Evolutionary conservation across 768 basidiomycete species (phyloP), one percentile per base, ranked within the genome.

Genomic region (Pleurotus cornucopiae): DNA sequence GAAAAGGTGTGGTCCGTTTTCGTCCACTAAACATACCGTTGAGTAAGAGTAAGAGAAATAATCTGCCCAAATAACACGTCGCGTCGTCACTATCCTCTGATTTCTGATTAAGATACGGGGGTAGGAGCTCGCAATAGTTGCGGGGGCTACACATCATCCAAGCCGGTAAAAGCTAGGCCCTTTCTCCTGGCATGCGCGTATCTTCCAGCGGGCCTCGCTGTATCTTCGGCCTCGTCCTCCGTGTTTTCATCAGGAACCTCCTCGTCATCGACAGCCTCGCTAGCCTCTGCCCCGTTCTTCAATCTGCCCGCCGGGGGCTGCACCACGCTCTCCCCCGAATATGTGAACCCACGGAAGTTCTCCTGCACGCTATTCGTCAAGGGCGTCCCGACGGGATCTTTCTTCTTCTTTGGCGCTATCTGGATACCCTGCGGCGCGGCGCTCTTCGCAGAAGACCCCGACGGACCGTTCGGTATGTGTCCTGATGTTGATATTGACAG

Each of bases 311-410:
- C 71, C n/a, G 75, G 70, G 9, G 72, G 75, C 4, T 76, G 67
- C 26, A 89, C 69, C 55, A 84, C 85, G 73, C 89, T 87, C 21
- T 85, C 86, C 49, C 88, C 89, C 25, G 84, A 85, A 66, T 87
- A 92, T 6, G 90, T 95, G 77, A 98, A 98, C 16, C 96, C 96
- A 46, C 88, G 81, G 71, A 98, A 98, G 67, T 97, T 94, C 74
- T 95, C 95, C 74, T 98, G 95, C 46, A 98, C 91, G 65, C 88
- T 91, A 68, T 76, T 91, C 60, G 94, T 95, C 66, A 98, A 75
- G 40, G 91, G 93, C 30, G 81, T 85, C 9, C 83, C 85, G 26
- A 67, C 68, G 13, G 69, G 73, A 16, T 74, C 73, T 60, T 71
- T 73, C 67, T 74, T 79, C 65, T 72, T 75, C 69, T 71, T 73